phyloP scores from a whole-genome alignment of 2,329 filamentous ascomycete species.

The Hypoxylon sp. region DNA sequence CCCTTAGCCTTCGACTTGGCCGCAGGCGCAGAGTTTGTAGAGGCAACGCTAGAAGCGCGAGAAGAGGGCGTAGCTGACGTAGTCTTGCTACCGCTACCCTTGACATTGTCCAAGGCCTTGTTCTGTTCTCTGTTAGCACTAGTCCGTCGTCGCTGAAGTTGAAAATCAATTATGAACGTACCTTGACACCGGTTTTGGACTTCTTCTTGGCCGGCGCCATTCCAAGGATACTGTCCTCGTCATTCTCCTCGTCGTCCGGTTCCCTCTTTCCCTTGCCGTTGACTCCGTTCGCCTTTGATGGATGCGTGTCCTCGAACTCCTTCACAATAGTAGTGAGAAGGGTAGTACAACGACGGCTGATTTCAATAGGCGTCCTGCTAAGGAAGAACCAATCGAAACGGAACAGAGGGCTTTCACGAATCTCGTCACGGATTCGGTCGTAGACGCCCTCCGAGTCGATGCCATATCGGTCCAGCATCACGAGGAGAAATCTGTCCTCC shows the following conservation, averaged over 20 bases:
- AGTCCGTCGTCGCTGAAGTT: background rate
- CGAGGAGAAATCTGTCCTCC: constrained; percentile 94
- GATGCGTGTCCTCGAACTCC: constrained; percentile 84
- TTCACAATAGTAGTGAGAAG: constrained; percentile 93
- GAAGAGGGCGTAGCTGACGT: constrained; percentile 83
- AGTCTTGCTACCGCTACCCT: constrained; percentile 76
- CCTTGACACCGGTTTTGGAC: constrained; percentile 89
- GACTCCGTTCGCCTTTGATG: constrained; percentile 67
- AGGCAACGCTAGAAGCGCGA: constrained; percentile 89
- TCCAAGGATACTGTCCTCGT: constrained; percentile 84
- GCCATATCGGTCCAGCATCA: constrained; percentile 92
- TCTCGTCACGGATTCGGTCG: constrained; percentile 96
- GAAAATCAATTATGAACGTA: constrained; percentile 60
- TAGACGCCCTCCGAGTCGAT: constrained; percentile 92
- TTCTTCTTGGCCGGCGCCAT: constrained; percentile 95
- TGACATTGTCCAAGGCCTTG: constrained; percentile 91
- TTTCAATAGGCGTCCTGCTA: constrained; percentile 91
- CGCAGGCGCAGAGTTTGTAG: constrained; percentile 72
- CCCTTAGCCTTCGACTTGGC: constrained; percentile 63
- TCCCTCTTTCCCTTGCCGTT: constrained; percentile 83
- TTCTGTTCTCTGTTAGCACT: constrained; percentile 71
- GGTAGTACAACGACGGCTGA: constrained; percentile 92
- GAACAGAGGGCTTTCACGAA: constrained; percentile 93
- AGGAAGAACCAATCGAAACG: constrained; percentile 99
- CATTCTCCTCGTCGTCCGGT: constrained; percentile 84